These are phyloP conservation scores for Arthrobotrys musiformis DNA, from an alignment of 2,329 filamentous ascomycete species.

Conservation along the genomic window DNA sequence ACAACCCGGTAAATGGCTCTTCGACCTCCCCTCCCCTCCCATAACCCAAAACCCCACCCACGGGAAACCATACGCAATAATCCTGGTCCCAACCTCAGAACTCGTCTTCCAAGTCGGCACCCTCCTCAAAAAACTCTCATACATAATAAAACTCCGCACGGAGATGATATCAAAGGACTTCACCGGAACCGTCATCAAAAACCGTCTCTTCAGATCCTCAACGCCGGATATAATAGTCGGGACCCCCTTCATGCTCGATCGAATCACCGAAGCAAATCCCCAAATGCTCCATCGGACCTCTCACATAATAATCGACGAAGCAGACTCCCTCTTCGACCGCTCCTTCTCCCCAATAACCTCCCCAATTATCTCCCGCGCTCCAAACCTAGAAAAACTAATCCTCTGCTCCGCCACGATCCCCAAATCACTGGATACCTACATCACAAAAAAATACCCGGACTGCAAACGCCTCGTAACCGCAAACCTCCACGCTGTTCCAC, in stretches of 20 bases:
- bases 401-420: constrained; percentile 98
- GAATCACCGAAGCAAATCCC: constrained; percentile 87
- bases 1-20: constrained; percentile 30
- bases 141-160: constrained; percentile 86
- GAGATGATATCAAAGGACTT: constrained; percentile 82
- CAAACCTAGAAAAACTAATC: constrained; percentile 83
- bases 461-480: constrained; percentile 90
- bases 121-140: constrained; percentile 83
- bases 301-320: constrained; percentile 92
- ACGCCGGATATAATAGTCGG: constrained; percentile 47
- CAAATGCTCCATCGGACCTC: constrained; percentile 91
- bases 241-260: constrained; percentile 88
- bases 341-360: constrained; percentile 88
- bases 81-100: constrained; percentile 92
- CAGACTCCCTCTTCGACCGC: constrained; percentile 92
- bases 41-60: constrained; percentile 77
- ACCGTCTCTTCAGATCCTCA: constrained; percentile 81
- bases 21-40: constrained; percentile 66
- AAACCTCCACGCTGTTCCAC: constrained; percentile 93
- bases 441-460: constrained; percentile 83
- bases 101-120: constrained; percentile 86
- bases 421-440: constrained; percentile 82
- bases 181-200: constrained; percentile 81
- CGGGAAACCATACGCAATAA: constrained; percentile 82
- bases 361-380: constrained; percentile 81